A percentile compares a stretch with the other conserved stretches of the same genome.
Conservation (phyloP, 2,329 filamentous ascomycete species). For the Colletotrichum caudatum region DNA sequence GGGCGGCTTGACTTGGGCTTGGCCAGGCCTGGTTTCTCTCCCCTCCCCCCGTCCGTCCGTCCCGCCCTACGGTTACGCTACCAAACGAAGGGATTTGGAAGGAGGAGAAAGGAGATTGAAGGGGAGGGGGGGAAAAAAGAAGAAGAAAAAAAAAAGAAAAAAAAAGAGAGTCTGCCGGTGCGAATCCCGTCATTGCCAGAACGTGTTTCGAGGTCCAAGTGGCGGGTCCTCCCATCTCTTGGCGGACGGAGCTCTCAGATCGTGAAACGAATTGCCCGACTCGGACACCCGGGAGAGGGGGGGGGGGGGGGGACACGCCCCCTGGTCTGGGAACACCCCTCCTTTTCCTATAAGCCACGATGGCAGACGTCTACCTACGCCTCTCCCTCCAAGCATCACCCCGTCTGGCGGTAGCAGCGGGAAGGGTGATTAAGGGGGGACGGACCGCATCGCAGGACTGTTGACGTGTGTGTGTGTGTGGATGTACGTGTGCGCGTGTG, state of each 20-base stretch:
- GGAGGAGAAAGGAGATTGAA: not conserved
- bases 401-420: slow-evolving; percentile 1
- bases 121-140: too few relatives aligned
- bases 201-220: slow-evolving; percentile 37
- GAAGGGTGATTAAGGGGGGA: slow-evolving; percentile 6
- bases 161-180: not conserved
- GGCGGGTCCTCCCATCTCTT: slow-evolving; percentile 40
- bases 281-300: slow-evolving; percentile 18
- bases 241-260: slow-evolving; percentile 41
- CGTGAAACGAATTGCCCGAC: slow-evolving; percentile 40
- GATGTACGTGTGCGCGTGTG: not conserved
- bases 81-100: not conserved
- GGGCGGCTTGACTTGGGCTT: slow-evolving; percentile 18
- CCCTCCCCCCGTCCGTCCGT: too few relatives aligned
- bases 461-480: slow-evolving; percentile 6
- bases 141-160: too few relatives aligned
- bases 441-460: slow-evolving; percentile 21
- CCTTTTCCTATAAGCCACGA: too few relatives aligned
- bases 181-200: slow-evolving; percentile 22
- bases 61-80: not conserved
- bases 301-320: not conserved
- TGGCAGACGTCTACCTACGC: too few relatives aligned
- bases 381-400: not conserved
- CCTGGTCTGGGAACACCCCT: slow-evolving; percentile 1
- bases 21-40: too few relatives aligned